Evolutionary conservation across 257 asterid species (phyloP).

Genomic region (Primulina eburnea): DNA sequence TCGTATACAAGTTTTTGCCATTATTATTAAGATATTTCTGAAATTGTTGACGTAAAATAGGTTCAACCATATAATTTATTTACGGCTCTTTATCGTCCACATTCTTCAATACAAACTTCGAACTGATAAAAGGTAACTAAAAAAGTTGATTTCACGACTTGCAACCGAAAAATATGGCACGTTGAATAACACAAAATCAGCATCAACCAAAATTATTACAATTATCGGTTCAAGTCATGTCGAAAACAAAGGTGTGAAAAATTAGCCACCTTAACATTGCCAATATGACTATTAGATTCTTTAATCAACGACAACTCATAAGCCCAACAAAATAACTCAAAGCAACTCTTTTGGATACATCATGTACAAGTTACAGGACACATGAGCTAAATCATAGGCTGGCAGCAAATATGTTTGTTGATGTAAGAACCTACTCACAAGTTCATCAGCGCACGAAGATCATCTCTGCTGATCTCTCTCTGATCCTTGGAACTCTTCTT

Average conservation of each 20-base stretch:
- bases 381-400: not conserved
- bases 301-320: not conserved
- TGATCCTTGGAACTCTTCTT: constrained; percentile 41
- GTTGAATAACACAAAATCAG: not conserved
- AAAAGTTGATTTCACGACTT: no score
- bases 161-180: not conserved
- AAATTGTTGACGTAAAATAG: no score
- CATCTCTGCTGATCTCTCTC: constrained; percentile 59
- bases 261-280: not conserved
- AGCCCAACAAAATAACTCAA: not conserved
- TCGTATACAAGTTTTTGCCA: no score
- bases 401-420: not conserved
- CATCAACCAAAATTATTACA: not conserved
- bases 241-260: no score
- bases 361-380: not conserved
- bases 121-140: no score
- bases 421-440: constrained; percentile 29
- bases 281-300: not conserved
- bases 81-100: no score
- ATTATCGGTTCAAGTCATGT: no score
- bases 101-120: no score
- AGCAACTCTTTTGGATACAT: not conserved
- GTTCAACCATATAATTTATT: no score
- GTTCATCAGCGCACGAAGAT: constrained; percentile 65
- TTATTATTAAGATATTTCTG: no score